Evolutionary conservation across 2,329 filamentous ascomycete genomes (phyloP).

Genomic region (Chrysoporthe cubensis): DNA sequence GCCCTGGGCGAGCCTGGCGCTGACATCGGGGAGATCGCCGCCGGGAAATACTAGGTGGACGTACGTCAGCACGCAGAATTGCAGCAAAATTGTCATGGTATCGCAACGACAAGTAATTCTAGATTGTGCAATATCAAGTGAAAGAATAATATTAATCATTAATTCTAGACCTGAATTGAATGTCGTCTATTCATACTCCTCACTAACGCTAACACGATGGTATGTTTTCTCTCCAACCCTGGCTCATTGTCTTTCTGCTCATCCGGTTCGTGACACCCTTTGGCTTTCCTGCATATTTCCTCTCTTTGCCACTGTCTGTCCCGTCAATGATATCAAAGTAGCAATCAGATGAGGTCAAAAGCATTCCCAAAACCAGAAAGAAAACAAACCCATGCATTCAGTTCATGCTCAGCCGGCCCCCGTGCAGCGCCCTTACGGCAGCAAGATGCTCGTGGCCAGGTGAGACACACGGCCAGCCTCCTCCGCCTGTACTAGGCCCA

Average conservation of each 20-base stretch:
- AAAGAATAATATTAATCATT: constrained; percentile 22
- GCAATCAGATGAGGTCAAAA: background rate
- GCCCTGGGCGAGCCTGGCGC: constrained; percentile 30
- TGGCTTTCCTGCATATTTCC: background rate
- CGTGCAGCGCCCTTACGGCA: constrained; percentile 30
- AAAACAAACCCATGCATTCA: background rate
- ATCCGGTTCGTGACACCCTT: background rate
- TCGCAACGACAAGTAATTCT: no score
- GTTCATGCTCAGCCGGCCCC: constrained; percentile 21
- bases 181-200: constrained; percentile 28
- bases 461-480: background rate
- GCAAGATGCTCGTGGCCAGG: constrained; percentile 25
- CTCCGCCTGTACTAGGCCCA: constrained; percentile 11
- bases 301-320: background rate
- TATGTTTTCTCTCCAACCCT: background rate
- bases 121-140: background rate
- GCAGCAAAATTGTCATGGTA: background rate
- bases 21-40: constrained; percentile 8
- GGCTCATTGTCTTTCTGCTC: background rate
- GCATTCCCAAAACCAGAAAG: background rate
- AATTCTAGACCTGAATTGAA: constrained; percentile 27
- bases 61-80: background rate
- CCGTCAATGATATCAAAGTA: background rate
- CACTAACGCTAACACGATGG: background rate
- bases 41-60: constrained; percentile 12